Evolutionary conservation across 176 grass and related monocot genomes (phyloP).

Genomic region (Hyparrhenia diplandra): DNA sequence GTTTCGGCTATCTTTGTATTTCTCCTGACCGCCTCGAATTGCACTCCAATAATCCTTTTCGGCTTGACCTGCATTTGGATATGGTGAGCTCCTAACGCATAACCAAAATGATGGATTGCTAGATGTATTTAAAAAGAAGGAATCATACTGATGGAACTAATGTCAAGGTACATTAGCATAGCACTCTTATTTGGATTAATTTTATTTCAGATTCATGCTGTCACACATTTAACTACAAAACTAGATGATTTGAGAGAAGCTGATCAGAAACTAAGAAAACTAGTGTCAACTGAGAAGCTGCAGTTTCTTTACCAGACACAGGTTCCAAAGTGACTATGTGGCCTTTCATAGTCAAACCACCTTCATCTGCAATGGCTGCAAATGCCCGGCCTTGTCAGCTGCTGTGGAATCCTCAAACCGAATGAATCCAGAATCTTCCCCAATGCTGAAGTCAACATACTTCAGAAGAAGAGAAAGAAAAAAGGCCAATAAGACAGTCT

Average conservation of each 20-base stretch:
- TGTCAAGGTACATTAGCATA: not conserved
- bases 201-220: not conserved
- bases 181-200: not conserved
- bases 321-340: constrained; percentile 70
- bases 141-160: not conserved
- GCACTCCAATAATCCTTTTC: constrained; percentile 89
- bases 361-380: constrained; percentile 68
- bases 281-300: constrained; percentile 1
- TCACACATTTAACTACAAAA: not conserved
- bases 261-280: not conserved
- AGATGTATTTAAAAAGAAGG: not conserved
- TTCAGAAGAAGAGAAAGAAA: constrained; percentile 23
- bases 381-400: constrained; percentile 71
- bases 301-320: constrained; percentile 51
- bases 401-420: constrained; percentile 72
- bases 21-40: constrained; percentile 43
- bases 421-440: constrained; percentile 76
- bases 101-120: not conserved
- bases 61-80: constrained; percentile 56
- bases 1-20: constrained; percentile 34
- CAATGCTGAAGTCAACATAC: constrained; percentile 84
- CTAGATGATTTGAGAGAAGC: not conserved
- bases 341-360: constrained; percentile 74
- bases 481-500: not conserved
- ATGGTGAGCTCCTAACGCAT: not conserved